A percentile compares a stretch with the other conserved stretches of the same genome.
phyloP scores from a whole-genome alignment of 495 filamentous ascomycete genomes.

The Bacidia rubella region DNA sequence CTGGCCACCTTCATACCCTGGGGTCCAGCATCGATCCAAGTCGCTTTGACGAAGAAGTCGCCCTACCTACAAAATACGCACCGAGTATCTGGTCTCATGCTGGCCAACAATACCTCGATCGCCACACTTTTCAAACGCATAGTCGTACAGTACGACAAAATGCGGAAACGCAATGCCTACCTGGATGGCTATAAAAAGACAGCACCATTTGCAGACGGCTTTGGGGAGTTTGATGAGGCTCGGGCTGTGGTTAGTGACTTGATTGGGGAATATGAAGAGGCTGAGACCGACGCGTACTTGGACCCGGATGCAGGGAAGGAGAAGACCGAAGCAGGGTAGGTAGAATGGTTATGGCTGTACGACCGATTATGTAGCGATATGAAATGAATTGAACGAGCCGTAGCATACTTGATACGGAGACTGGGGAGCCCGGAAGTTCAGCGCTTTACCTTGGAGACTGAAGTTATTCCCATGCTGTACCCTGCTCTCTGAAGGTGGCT shows the following conservation, averaged over 20 bases:
- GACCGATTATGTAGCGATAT: background rate
- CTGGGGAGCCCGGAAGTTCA: too few species aligned
- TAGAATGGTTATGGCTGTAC: background rate
- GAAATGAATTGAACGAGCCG: background rate
- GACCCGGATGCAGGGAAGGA: constrained; percentile 49
- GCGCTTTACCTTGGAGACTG: too few species aligned
- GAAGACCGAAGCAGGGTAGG: constrained; percentile 21
- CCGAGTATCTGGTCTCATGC: constrained; percentile 90
- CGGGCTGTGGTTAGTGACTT: constrained; percentile 76
- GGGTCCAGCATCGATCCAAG: constrained; percentile 97
- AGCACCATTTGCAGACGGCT: constrained; percentile 72
- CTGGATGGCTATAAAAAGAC: constrained; percentile 92
- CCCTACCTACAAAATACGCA: constrained; percentile 80
- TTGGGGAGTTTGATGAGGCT: constrained; percentile 94
- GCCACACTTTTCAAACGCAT: constrained; percentile 94
- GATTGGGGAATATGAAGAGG: constrained; percentile 89
- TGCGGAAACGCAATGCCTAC: constrained; percentile 88
- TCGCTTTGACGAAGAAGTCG: constrained; percentile 89
- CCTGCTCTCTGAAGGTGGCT: too few species aligned
- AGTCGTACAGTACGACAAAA: constrained; percentile 73
- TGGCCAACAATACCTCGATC: constrained; percentile 96
- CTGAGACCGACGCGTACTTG: constrained; percentile 78
- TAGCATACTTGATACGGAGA: background rate
- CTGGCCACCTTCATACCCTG: constrained; percentile 96
- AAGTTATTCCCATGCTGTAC: too few species aligned